Evolutionary conservation across 2,329 filamentous ascomycete species (phyloP), one percentile per base, ranked within the genome.

Genomic region (Madurella mycetomatis): DNA sequence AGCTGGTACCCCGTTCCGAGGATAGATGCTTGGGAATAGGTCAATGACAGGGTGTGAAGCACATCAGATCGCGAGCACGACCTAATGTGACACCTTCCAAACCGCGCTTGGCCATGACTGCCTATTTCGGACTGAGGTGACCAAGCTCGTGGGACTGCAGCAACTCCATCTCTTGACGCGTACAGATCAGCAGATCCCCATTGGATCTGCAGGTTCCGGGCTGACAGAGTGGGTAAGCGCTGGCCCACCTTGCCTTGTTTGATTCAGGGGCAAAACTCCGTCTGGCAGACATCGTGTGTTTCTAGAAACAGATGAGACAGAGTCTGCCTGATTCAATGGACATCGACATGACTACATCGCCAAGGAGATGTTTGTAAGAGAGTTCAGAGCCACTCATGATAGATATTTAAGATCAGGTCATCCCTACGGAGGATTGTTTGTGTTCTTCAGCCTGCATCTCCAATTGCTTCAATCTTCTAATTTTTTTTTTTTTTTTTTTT

Each of bases 11-110:
- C 25, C 34, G 9, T 11, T 11, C 34, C 11, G 4, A 15, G 11
- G 13, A 9, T 37, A 4, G 34, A 11, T 4, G 11, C 9, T 37
- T 9, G 34, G 34, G 34, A 37, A 37, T 37, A 37, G 4, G 11
- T 5, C 34, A 37, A 37, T 15, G 11, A 15, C 9, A 37, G 13
- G 34, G 11, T 15, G 11, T 37, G 34, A 37, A 37, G 34, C 34
- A 37, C 34, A 37, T 37, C 34, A 37, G 34, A 37, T 37, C 34
- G 13, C 9, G 34, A 37, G 13, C 44, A 18, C 13, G 19, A 52
- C 49, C 25, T 58, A 53, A 47, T 61, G 58, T 55, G 59, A 60
- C 59, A 51, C 15, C 37, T 12, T 48, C 46, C 50, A 61, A 49
- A 55, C 55, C 49, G 12, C 42, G 34, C 47, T 60, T 56, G 49